phyloP scores from a whole-genome alignment of 768 basidiomycete species.

The Grammothele lineata region DNA sequence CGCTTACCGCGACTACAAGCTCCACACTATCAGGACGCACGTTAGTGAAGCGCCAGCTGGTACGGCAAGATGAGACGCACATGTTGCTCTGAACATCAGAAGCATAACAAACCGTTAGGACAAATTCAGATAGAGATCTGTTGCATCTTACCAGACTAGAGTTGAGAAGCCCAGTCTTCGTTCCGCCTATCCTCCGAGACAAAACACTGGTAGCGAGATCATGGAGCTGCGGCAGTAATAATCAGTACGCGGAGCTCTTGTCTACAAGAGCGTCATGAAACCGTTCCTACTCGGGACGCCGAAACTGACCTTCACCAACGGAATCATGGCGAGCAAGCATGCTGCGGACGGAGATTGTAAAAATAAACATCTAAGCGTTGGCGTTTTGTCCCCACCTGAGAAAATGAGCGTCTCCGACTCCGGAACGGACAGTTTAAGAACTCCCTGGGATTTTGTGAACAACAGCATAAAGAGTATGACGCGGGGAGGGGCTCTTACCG shows the following conservation, averaged over 20 bases:
- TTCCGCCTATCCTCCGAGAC: conserved; percentile 69
- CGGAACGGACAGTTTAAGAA: conserved; percentile 44
- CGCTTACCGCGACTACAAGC: conserved; percentile 67
- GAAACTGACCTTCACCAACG: conserved; percentile 62
- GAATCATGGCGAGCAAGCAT: conserved; percentile 67
- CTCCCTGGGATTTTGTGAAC: conserved; percentile 40
- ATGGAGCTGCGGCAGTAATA: conserved; percentile 46
- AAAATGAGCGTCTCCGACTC: conserved; percentile 55
- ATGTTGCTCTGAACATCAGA: conserved; percentile 51
- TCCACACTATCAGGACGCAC: conserved; percentile 35
- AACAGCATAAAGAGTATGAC: too few relatives aligned
- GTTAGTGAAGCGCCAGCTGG: neutral
- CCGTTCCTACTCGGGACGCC: too few relatives aligned
- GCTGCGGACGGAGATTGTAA: conserved; percentile 33
- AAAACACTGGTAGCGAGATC: conserved; percentile 74
- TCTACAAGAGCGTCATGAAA: neutral
- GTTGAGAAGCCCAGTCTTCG: conserved; percentile 75
- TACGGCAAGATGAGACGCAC: conserved; percentile 35
- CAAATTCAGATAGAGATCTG: too few relatives aligned
- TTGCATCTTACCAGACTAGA: conserved; percentile 73
- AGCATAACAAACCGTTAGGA: too few relatives aligned
- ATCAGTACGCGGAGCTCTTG: neutral
- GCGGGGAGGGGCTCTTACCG: too few relatives aligned
- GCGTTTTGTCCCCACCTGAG: conserved; percentile 44
- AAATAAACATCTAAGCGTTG: too few relatives aligned